Conservation (phyloP, 345 rosid species). For the Lepidium didymum region DNA sequence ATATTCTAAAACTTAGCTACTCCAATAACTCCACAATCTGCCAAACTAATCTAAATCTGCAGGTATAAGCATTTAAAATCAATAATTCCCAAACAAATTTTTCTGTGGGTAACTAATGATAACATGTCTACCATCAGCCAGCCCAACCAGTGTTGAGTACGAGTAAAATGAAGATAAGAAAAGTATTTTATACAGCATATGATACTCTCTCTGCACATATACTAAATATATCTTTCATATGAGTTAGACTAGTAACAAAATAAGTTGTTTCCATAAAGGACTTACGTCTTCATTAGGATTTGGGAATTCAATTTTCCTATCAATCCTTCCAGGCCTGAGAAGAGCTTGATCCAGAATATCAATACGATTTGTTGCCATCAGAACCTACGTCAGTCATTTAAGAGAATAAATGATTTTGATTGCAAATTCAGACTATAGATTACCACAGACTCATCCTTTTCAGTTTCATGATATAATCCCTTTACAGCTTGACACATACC, state of each 20-base stretch:
- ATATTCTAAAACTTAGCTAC: background rate
- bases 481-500: conserved; percentile 31
- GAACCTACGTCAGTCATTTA: conserved; percentile 45
- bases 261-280: background rate
- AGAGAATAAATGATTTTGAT: background rate
- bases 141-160: background rate
- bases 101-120: background rate
- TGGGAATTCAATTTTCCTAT: conserved; percentile 96
- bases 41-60: background rate
- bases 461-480: background rate
- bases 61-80: background rate
- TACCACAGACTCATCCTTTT: background rate
- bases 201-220: background rate
- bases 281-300: conserved; percentile 91
- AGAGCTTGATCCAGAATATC: conserved; percentile 98
- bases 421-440: background rate
- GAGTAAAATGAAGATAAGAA: background rate
- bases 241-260: background rate
- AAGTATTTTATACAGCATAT: background rate
- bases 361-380: conserved; percentile 98
- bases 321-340: conserved; percentile 96
- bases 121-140: background rate
- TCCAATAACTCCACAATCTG: background rate
- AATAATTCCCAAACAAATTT: background rate
- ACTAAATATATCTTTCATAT: background rate